Base-by-base conservation (phyloP, 2,329 filamentous ascomycete genomes). In the Sclerotinia subarctica region DNA sequence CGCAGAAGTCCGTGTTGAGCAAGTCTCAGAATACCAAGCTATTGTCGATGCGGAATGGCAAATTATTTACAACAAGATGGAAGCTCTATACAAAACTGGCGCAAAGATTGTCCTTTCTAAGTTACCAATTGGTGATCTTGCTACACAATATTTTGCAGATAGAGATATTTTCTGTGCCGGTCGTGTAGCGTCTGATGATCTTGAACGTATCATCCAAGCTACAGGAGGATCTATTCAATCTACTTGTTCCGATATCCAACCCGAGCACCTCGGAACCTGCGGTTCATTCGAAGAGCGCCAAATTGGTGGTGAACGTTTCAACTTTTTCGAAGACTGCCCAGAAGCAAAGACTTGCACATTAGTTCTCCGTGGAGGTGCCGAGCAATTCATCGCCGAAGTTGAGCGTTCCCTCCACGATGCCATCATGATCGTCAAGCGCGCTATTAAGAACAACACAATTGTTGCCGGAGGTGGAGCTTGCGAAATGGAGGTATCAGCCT, bases 11-110 rank as follows among this genome's bases (percentile, higher is more conserved):
- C 90, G 95, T 69, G 94, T 99, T 69, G 95, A 98, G 82, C 94
- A 98, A 81, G 95, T 99, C 64, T 96, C 94, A 26, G 95, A 99
- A 82, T 99, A 99, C 83, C 95, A 99, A 82, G 95, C 95, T 71
- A 97, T 99, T 74, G 95, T 99, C 78, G 95, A 99, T 78, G 95
- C 95, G 42, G 95, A 99, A 81, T 99, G 95, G 95, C 93, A 97
- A 81, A 99, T 99, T 78, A 99, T 99, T 80, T 98, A 90, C 88
- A 94, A 97, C 85, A 99, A 99, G 86, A 91, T 99, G 79, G 95
- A 99, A 83, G 92, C 94, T 60, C 83, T 97, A 66, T 87, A 94
- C 85, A 89, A 94, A 81, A 97, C 94, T 7, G 95, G 95, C 66
- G 95, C 95, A 72, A 97, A 97, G 86, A 93, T 99, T 64, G 93